A percentile compares a stretch with the other conserved stretches of the same genome.
Evolutionary conservation across 768 basidiomycete species (phyloP).

Genomic region (button mushroom (Agaricus bisporus)): DNA sequence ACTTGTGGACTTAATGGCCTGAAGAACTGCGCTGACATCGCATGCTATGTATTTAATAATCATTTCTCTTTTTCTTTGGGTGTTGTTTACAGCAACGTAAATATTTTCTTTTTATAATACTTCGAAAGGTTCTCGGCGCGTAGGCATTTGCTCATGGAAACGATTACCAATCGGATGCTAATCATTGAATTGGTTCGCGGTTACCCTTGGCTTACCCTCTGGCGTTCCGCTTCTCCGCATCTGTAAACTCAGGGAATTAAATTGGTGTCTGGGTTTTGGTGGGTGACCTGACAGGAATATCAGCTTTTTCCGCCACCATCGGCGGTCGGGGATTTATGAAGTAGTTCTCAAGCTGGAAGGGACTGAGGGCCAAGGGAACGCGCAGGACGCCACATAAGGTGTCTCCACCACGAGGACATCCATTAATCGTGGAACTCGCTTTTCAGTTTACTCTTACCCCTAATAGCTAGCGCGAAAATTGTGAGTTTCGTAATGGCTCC

Average conservation of each 20-base stretch:
- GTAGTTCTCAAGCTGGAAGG: background rate
- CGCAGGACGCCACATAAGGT: slow-evolving; percentile 3
- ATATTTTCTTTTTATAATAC: background rate
- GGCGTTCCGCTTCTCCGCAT: background rate
- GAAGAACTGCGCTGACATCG: background rate
- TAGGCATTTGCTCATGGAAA: background rate
- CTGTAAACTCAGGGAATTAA: background rate
- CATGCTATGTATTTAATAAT: background rate
- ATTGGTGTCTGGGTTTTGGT: background rate
- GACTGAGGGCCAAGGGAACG: background rate
- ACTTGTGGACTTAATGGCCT: slow-evolving; percentile 75
- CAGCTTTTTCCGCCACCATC: slow-evolving; percentile 8
- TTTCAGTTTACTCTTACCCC: background rate
- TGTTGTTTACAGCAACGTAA: background rate
- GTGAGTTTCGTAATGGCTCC: slow-evolving; percentile 1
- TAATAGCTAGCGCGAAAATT: background rate
- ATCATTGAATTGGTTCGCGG: background rate
- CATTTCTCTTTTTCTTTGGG: background rate
- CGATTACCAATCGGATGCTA: background rate
- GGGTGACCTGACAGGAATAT: background rate
- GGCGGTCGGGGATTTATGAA: slow-evolving; percentile 5
- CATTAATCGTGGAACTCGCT: background rate
- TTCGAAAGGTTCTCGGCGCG: background rate
- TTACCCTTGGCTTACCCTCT: background rate
- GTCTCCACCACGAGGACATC: background rate